These are phyloP conservation scores for Centella asiatica DNA, from an alignment of 129 eudicot species.

Conservation along the genomic window DNA sequence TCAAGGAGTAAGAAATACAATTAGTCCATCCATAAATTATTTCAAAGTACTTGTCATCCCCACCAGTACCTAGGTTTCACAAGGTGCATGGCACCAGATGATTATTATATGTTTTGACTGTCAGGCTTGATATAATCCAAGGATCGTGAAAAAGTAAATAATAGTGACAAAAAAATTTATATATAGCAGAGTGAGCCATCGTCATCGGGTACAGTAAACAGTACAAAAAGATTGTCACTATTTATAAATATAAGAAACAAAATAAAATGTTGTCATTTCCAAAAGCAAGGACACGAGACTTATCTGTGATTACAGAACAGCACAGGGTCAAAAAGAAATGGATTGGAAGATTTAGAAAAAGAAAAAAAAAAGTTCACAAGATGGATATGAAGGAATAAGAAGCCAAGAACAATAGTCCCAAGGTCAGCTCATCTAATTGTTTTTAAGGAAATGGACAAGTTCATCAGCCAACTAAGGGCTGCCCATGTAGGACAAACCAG, in stretches of 20 bases:
- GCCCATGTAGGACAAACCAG: conserved; percentile 11
- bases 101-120: neutral
- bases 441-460: conserved; percentile 43
- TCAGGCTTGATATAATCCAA: conserved; percentile 6
- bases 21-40: too few relatives aligned
- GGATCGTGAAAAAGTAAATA: neutral
- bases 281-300: neutral
- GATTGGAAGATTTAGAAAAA: conserved; percentile 2
- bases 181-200: neutral
- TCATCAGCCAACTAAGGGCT: conserved; percentile 26
- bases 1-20: too few relatives aligned
- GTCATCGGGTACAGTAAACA: conserved; percentile 4
- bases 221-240: neutral
- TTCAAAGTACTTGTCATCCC: neutral
- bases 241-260: neutral
- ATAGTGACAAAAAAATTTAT: neutral
- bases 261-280: neutral
- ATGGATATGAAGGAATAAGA: conserved; percentile 23
- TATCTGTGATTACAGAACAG: neutral
- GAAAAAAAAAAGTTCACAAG: conserved; percentile 38
- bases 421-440: conserved; percentile 24
- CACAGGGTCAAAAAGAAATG: conserved; percentile 1
- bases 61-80: neutral
- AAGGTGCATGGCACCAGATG: neutral
- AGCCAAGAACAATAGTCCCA: conserved; percentile 20